Base-by-base conservation (phyloP, 2,329 filamentous ascomycete genomes). In the Samsoniella hepiali region DNA sequence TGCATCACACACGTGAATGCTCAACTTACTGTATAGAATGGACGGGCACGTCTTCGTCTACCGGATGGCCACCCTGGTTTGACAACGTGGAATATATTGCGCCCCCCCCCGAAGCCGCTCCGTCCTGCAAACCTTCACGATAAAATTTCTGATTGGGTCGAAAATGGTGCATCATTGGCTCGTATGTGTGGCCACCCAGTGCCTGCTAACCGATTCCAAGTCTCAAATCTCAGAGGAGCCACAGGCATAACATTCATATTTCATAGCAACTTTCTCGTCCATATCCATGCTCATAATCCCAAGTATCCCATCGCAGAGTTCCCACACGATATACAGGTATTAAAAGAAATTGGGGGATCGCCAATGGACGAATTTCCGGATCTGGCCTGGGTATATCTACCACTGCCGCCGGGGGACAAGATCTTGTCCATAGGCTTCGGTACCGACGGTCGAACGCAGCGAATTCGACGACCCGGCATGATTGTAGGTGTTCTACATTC, bases 231-330 rank as follows among this genome's bases (percentile, higher is more conserved):
- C 15, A 34, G 17, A 31, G 58, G 58, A 17, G 44, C 44, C 36
- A 60, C 47, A 13, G 58, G 58, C 13, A 11, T 53, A 36, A 51
- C 58, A 4, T 60, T 60, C 31, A 45, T 53, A 17, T 60, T 60
- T 29, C 36, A 60, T 27, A 60, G 29, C n/a, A 32, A n/a, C 7
- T 51, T 42, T 36, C 47, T 60, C 9, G 47, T 27, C 1, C 36
- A 42, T 15, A 38, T 60, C 27, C 34, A 53, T 13, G 45, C 58
- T 3, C 58, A 60, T 49, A 53, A 22, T 3, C 36, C 47, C 27
- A 42, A 22, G 27, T 9, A 31, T 15, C 47, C 57, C 5, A 13
- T 51, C n/a, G 45, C 47, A 5, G 13, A 34, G 7, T 11, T 60
- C 5, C 58, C 47, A 38, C 34, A 53, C 38, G 47, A 60, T 8